These are phyloP conservation scores for Pneumocystis murina DNA, from an alignment of 1,139 yeast species.

Conservation along the genomic window DNA sequence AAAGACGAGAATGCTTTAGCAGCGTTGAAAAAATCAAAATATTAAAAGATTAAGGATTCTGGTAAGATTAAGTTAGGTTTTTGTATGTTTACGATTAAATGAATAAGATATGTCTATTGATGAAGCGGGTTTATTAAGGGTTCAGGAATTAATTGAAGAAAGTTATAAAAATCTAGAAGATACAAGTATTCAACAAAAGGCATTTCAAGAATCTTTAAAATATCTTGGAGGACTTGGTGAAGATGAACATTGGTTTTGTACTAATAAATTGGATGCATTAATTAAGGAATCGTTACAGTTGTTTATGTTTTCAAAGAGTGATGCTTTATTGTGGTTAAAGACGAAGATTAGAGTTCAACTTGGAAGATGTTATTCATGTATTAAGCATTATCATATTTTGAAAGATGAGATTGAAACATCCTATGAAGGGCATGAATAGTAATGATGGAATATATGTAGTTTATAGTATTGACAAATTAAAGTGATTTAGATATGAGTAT, in stretches of 20 bases:
- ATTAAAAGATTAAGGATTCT: too few species aligned
- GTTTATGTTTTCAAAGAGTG: slow-evolving; percentile 14
- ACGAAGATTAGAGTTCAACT: slow-evolving; percentile 13
- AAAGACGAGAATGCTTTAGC: too few species aligned
- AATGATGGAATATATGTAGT: background rate
- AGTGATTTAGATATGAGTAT: slow-evolving; percentile 10
- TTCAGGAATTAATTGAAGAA: background rate
- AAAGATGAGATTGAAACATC: slow-evolving; percentile 8
- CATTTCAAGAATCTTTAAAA: slow-evolving; percentile 4
- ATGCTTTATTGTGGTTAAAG: slow-evolving; percentile 15
- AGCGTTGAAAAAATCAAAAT: too few species aligned
- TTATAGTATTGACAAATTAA: slow-evolving; percentile 9
- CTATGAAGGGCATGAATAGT: slow-evolving; percentile 7
- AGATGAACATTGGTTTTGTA: slow-evolving; percentile 12
- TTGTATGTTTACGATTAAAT: too few species aligned
- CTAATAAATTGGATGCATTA: slow-evolving; percentile 4
- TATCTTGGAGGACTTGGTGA: slow-evolving; percentile 11
- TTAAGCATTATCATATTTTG: slow-evolving; percentile 14
- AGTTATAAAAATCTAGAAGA: background rate
- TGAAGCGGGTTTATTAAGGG: background rate
- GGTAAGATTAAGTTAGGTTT: too few species aligned
- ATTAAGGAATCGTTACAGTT: slow-evolving; percentile 12
- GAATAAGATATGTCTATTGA: background rate
- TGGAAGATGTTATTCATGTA: slow-evolving; percentile 15
- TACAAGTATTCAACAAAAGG: background rate